Evolutionary conservation across 495 filamentous ascomycete species (phyloP).

Genomic region (Neurospora sp.): DNA sequence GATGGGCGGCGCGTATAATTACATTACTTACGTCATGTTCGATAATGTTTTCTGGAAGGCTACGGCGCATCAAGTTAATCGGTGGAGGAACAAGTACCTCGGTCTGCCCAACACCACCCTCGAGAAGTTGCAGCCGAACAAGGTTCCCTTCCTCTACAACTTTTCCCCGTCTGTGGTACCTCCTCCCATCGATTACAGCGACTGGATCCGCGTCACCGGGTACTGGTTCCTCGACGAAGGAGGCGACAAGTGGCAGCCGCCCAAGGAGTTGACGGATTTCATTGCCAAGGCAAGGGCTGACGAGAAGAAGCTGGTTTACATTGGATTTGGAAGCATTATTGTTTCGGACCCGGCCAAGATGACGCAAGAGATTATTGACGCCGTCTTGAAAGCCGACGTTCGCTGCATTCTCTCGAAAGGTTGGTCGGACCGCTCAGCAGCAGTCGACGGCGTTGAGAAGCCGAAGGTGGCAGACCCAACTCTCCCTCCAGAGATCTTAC

Average conservation of each 20-base stretch:
- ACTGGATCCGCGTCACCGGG: slow-evolving; percentile 94
- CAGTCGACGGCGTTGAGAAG: slow-evolving; percentile 22
- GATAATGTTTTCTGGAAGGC: slow-evolving; percentile 96
- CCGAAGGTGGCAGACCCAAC: slow-evolving; percentile 45
- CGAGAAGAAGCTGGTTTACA: slow-evolving; percentile 87
- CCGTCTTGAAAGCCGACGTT: slow-evolving; percentile 83
- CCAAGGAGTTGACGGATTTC: slow-evolving; percentile 64
- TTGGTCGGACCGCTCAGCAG: slow-evolving; percentile 76
- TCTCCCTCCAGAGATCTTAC: slow-evolving; percentile 70
- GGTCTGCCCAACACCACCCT: slow-evolving; percentile 69
- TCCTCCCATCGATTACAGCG: slow-evolving; percentile 88
- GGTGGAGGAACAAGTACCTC: slow-evolving; percentile 76
- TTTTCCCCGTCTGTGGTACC: slow-evolving; percentile 87
- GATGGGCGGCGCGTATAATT: slow-evolving; percentile 91
- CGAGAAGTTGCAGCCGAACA: slow-evolving; percentile 90
- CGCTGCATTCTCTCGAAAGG: slow-evolving; percentile 94
- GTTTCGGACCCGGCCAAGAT: slow-evolving; percentile 84
- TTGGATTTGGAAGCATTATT: slow-evolving; percentile 93
- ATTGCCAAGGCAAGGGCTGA: slow-evolving; percentile 70
- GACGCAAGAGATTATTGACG: slow-evolving; percentile 82
- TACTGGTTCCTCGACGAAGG: slow-evolving; percentile 96
- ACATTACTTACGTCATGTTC: slow-evolving; percentile 92
- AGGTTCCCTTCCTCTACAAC: slow-evolving; percentile 95
- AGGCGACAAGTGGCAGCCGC: slow-evolving; percentile 57
- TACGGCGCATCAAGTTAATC: slow-evolving; percentile 83